These are phyloP conservation scores for Candida sphagnicola DNA, from an alignment of 805 yeast genomes.

Conservation along the genomic window DNA sequence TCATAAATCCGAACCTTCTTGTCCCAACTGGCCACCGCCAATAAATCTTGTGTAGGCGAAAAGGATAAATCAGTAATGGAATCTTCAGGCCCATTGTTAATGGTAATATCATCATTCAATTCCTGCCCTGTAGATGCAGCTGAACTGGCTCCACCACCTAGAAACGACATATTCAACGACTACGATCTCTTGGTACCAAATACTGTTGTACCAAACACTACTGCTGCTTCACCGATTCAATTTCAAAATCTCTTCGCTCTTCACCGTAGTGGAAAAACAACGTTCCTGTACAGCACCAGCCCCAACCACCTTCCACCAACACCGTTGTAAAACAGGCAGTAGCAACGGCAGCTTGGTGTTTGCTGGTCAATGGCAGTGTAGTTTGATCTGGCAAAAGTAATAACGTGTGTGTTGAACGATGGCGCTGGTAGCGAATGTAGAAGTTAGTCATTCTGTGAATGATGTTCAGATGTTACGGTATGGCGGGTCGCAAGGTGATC, in stretches of 20 bases:
- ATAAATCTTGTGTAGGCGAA: slow-evolving; percentile 78
- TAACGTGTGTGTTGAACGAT: no score
- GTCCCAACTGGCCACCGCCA: slow-evolving; percentile 92
- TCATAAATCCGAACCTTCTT: slow-evolving; percentile 92
- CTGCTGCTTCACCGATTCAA: no score
- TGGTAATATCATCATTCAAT: slow-evolving; percentile 63
- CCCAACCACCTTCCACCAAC: no score
- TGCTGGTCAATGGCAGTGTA: no score
- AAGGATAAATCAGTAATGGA: slow-evolving; percentile 79
- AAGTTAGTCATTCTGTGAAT: not conserved
- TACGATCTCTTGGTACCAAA: no score
- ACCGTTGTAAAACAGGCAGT: no score
- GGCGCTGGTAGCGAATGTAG: not conserved
- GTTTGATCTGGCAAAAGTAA: no score
- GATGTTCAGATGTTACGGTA: not conserved
- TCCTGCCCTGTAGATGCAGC: slow-evolving; percentile 48
- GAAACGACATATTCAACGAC: slow-evolving; percentile 43
- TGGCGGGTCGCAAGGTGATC: not conserved
- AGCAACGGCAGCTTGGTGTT: no score
- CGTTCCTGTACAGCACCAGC: no score
- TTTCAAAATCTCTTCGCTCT: not conserved
- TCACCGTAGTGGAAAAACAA: no score
- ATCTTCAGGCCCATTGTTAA: slow-evolving; percentile 87
- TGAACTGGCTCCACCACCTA: slow-evolving; percentile 16
- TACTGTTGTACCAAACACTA: no score